phyloP scores from a whole-genome alignment of 2,329 filamentous ascomycete species.

The Purpureocillium takamizusanense region DNA sequence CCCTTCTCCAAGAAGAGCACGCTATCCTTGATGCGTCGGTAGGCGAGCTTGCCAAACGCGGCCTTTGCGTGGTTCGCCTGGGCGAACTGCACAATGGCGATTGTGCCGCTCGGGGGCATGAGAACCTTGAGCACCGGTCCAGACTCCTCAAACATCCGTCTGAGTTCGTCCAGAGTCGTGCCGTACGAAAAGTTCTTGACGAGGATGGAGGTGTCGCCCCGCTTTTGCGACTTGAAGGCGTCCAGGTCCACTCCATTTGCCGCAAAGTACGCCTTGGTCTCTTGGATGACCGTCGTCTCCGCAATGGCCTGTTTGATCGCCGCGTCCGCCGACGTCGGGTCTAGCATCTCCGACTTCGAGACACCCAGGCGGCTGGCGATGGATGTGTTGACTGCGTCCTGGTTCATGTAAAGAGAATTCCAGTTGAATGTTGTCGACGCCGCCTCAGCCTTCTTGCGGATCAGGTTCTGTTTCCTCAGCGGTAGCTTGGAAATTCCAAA shows the following conservation, averaged over 20 bases:
- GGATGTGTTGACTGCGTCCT: slow-evolving; percentile 88
- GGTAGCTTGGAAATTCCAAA: slow-evolving; percentile 85
- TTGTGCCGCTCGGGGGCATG: slow-evolving; percentile 88
- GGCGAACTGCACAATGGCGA: slow-evolving; percentile 84
- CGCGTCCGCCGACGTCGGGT: slow-evolving; percentile 91
- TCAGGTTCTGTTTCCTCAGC: slow-evolving; percentile 86
- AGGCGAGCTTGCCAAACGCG: slow-evolving; percentile 78
- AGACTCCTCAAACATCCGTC: slow-evolving; percentile 74
- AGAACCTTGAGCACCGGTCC: slow-evolving; percentile 73
- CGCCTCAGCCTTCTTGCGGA: slow-evolving; percentile 76
- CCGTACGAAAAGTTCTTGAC: slow-evolving; percentile 93
- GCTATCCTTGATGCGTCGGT: slow-evolving; percentile 83
- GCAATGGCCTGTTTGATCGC: slow-evolving; percentile 95
- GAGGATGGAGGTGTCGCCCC: slow-evolving; percentile 79
- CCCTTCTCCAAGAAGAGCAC: slow-evolving; percentile 91
- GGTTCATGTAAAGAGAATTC: slow-evolving; percentile 99
- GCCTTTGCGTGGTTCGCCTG: slow-evolving; percentile 70
- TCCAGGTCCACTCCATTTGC: slow-evolving; percentile 85
- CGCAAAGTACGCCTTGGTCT: slow-evolving; percentile 86
- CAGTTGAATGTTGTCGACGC: slow-evolving; percentile 79
- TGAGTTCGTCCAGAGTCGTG: slow-evolving; percentile 69
- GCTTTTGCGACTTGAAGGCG: slow-evolving; percentile 75
- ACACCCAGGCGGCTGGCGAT: slow-evolving; percentile 80
- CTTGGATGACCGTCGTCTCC: slow-evolving; percentile 92
- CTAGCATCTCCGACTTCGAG: slow-evolving; percentile 82